Conservation (phyloP, 805 yeast genomes). For the Ogataea pignaliae region DNA sequence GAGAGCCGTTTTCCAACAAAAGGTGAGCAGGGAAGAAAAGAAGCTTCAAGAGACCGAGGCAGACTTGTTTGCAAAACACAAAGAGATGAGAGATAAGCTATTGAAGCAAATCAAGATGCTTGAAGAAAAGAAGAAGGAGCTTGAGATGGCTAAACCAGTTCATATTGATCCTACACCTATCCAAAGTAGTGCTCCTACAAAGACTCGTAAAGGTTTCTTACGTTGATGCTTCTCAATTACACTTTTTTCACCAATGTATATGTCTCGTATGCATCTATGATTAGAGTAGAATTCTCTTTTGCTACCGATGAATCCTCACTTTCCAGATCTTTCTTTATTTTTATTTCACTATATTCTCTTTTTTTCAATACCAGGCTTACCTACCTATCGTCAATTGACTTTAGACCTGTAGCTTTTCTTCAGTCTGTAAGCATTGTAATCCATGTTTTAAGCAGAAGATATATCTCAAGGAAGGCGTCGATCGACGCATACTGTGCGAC, state of each 20-base stretch:
- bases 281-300: too few relatives aligned
- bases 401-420: too few relatives aligned
- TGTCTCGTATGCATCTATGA: neutral
- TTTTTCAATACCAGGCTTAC: too few relatives aligned
- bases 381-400: too few relatives aligned
- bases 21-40: slow-evolving; percentile 94
- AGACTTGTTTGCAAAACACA: slow-evolving; percentile 90
- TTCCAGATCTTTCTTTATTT: too few relatives aligned
- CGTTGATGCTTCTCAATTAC: slow-evolving; percentile 34
- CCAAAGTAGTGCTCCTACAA: slow-evolving; percentile 41
- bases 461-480: too few relatives aligned
- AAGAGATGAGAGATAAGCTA: slow-evolving; percentile 94
- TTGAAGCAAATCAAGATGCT: slow-evolving; percentile 81
- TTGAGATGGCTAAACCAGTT: slow-evolving; percentile 57
- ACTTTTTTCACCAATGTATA: too few relatives aligned
- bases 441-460: too few relatives aligned
- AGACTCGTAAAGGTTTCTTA: slow-evolving; percentile 76
- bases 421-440: too few relatives aligned
- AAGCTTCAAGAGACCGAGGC: slow-evolving; percentile 95
- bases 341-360: too few relatives aligned
- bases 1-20: slow-evolving; percentile 94
- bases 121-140: slow-evolving; percentile 83
- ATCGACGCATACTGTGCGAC: too few relatives aligned
- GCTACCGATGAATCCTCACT: too few relatives aligned
- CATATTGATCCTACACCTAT: slow-evolving; percentile 33